Evolutionary conservation across 495 filamentous ascomycete species (phyloP), one percentile per base, ranked within the genome.

Genomic region (Neurospora sp.): DNA sequence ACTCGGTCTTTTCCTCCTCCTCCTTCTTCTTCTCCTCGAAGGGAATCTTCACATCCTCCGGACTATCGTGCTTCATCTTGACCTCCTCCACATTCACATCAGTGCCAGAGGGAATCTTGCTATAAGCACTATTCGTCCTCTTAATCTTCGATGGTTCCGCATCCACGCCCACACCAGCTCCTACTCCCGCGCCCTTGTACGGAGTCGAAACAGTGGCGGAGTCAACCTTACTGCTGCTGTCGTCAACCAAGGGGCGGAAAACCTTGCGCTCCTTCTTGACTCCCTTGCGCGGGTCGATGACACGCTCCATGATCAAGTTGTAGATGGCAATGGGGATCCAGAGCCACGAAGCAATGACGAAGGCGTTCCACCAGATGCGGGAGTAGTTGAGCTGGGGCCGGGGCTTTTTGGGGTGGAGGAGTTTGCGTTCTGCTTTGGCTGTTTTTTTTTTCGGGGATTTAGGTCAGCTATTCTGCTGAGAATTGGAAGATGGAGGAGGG

Each of bases 331-430:
- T 70, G 71, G 40, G 38, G 44, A 73, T 39, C 42, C 62, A 75
- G 35, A 75, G 40, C 38, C 70, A 70, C 5, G 39, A 23, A 10
- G 74, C 71, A 1, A 73, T n/a, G 38, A 54, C 39, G 42, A 72
- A 11, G 12, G 74, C 74, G 44, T 75, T 75, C 37, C 38, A 69
- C 14, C 46, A 39, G 42, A 75, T 71, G 23, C 37, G 66, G 23
- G 42, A 20, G 62, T 40, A n/a, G 20, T 71, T 7, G 42, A 69
- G 12, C 10, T n/a, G 8, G n/a, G 44, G 44, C 0, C 44, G n/a
- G 5, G 44, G 44, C n/a, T 48, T 20, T n/a, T n/a, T n/a, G 7
- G 44, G 44, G 71, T 71, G 18, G 35, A 40, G 10, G 18, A 3
- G 69, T 27, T 46, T 42, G 20, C 38, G 40, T 54, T 72, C 42